Evolutionary conservation across 169 alveolate genomes (phyloP), one percentile per base, ranked within the genome.

Genomic region (Plasmodium coatneyi): DNA sequence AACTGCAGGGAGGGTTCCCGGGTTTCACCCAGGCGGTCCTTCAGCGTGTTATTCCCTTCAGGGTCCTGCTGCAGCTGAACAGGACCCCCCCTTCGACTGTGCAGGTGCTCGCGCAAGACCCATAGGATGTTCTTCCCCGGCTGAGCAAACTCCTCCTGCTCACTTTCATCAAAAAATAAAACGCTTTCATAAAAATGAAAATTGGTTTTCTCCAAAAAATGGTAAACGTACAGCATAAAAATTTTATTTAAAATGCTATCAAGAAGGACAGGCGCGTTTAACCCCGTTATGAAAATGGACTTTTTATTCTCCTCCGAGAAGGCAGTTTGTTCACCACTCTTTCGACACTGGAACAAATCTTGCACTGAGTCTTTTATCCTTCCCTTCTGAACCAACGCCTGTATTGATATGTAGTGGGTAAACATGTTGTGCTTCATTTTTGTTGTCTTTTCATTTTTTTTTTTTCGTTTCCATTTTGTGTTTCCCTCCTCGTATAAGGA

Each of bases 101-200:
- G 14, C 36, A 84, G 34, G 19, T 84, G 80, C 16, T 41, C 93
- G 22, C 43, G 49, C 41, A 84, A 7, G 22, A 84, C 28, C 6
- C 43, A 19, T 9, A 39, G 76, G 79, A 52, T 84, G 56, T 84
- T 74, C 70, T n/a, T 19, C 12, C 19, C 34, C 7, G 25, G 22
- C 39, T 7, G 30, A 9, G 7, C 79, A 30, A 12, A 74, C 60
- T 19, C 84, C 28, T 43, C 39, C 22, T 34, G 56, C 14, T 91
- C 80, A 2, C n/a, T 34, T n/a, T 91, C 84, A 66, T 80, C 83
- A 81, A 80, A 91, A 30, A 91, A 91, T 81, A 91, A 91, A 36
- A 91, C 19, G 41, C 76, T 91, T 72, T 91, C 71, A 66, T 70
- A 80, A 80, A 91, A 91, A 14, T 30, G 41, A 43, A 34, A 46